These are phyloP conservation scores for Primulina tabacum DNA, from an alignment of 257 asterid species.

Conservation along the genomic window DNA sequence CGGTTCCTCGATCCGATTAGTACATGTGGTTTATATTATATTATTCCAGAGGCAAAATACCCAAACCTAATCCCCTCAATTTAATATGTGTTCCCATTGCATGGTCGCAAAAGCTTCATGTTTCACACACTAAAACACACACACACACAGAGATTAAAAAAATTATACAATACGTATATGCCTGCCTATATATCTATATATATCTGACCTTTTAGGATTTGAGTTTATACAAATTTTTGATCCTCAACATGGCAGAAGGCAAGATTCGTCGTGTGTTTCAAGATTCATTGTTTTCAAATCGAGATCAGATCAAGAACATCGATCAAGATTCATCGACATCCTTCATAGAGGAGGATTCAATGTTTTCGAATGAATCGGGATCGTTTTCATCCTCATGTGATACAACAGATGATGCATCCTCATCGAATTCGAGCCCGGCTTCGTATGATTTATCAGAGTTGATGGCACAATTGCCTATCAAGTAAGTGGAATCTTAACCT, in stretches of 20 bases:
- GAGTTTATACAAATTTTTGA: not conserved
- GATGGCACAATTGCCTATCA: constrained; percentile 81
- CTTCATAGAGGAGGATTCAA: constrained; percentile 43
- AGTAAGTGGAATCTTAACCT: constrained; percentile 38
- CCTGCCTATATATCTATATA: not conserved
- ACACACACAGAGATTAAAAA: no score
- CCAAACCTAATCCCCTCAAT: constrained; percentile 35
- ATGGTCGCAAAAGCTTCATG: constrained; percentile 27
- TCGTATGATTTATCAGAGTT: constrained; percentile 56
- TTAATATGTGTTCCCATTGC: constrained; percentile 22
- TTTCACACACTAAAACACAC: not conserved
- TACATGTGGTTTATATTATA: constrained; percentile 1
- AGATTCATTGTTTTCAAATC: constrained; percentile 41
- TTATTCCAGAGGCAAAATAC: constrained; percentile 30
- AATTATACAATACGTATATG: no score
- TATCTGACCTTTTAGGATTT: no score
- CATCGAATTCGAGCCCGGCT: constrained; percentile 38
- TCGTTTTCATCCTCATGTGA: constrained; percentile 45
- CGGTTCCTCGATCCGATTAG: not conserved
- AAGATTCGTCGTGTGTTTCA: constrained; percentile 32
- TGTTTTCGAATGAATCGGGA: constrained; percentile 42
- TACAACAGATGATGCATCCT: constrained; percentile 57
- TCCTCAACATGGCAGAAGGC: constrained; percentile 38
- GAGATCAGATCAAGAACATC: constrained; percentile 10
- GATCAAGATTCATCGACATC: constrained; percentile 27